Conservation (phyloP, 495 filamentous ascomycete species). For the Darksidea phi region DNA sequence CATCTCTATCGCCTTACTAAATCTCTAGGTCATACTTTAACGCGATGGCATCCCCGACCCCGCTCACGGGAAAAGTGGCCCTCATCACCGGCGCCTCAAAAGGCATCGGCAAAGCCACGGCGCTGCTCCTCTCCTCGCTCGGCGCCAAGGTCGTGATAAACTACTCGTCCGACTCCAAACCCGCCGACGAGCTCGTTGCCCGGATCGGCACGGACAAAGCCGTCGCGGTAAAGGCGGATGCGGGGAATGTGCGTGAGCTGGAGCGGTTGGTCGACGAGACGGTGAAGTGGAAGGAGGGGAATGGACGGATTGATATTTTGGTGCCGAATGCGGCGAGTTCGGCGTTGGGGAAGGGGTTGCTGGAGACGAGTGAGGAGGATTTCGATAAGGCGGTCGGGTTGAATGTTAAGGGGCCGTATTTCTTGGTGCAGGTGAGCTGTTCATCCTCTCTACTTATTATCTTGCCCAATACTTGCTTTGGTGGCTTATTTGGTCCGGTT, state of each 20-base stretch:
- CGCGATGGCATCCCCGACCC: slow-evolving; percentile 22
- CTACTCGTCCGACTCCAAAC: slow-evolving; percentile 53
- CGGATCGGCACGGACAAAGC: slow-evolving; percentile 54
- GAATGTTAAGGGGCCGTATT: slow-evolving; percentile 70
- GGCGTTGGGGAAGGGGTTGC: slow-evolving; percentile 52
- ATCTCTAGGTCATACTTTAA: background rate
- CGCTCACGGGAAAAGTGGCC: slow-evolving; percentile 58
- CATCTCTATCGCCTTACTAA: background rate
- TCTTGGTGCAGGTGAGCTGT: slow-evolving; percentile 55
- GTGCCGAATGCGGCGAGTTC: slow-evolving; percentile 61
- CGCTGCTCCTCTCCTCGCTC: slow-evolving; percentile 53
- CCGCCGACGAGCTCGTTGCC: slow-evolving; percentile 58
- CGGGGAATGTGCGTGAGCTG: slow-evolving; percentile 44
- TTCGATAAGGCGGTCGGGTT: slow-evolving; percentile 57
- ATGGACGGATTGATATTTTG: slow-evolving; percentile 57
- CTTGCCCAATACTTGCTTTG: too few relatives aligned
- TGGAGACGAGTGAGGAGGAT: slow-evolving; percentile 56
- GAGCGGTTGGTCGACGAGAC: slow-evolving; percentile 48
- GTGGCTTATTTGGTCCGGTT: too few relatives aligned
- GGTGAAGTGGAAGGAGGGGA: slow-evolving; percentile 37
- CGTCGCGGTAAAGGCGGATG: slow-evolving; percentile 57
- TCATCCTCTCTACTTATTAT: background rate
- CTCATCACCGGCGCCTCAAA: slow-evolving; percentile 67
- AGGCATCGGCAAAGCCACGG: slow-evolving; percentile 64
- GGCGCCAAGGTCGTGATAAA: slow-evolving; percentile 66